Conservation (phyloP, 306 rosid genomes). For the Leucaena leucocephala region DNA sequence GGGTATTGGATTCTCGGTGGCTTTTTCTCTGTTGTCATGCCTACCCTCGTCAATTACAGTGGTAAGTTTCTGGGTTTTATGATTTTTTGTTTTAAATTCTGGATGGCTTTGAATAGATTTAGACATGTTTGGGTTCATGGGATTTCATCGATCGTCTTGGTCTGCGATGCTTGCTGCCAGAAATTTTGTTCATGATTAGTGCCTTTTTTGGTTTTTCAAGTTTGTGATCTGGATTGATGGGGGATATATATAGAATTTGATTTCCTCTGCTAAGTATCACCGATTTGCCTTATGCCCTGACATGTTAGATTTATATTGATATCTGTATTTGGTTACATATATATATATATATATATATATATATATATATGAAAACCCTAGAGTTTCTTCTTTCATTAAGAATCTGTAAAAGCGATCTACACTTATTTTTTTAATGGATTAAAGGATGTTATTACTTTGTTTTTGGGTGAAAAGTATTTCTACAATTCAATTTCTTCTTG, state of each 20-base stretch:
- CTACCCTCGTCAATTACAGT: conserved; percentile 69
- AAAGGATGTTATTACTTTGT: not conserved
- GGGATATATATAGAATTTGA: not conserved
- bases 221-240: not conserved
- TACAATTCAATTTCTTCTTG: not conserved
- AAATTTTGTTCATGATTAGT: not conserved
- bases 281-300: not conserved
- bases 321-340: not conserved
- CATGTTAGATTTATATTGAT: not conserved
- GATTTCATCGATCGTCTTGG: not conserved
- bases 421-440: not conserved
- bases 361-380: not conserved
- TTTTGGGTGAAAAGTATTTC: conserved; percentile 12
- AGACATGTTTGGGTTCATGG: not conserved
- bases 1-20: conserved; percentile 28
- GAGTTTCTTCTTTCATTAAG: not conserved
- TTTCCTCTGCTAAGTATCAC: not conserved
- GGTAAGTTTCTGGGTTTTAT: conserved; percentile 52
- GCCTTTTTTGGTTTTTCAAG: not conserved
- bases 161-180: not conserved
- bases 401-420: conserved; percentile 1
- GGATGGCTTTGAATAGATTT: not conserved
- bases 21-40: conserved; percentile 54
- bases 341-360: not conserved
- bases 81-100: not conserved